Evolutionary conservation across 2,329 filamentous ascomycete species (phyloP).

Genomic region (Beauveria sp.): DNA sequence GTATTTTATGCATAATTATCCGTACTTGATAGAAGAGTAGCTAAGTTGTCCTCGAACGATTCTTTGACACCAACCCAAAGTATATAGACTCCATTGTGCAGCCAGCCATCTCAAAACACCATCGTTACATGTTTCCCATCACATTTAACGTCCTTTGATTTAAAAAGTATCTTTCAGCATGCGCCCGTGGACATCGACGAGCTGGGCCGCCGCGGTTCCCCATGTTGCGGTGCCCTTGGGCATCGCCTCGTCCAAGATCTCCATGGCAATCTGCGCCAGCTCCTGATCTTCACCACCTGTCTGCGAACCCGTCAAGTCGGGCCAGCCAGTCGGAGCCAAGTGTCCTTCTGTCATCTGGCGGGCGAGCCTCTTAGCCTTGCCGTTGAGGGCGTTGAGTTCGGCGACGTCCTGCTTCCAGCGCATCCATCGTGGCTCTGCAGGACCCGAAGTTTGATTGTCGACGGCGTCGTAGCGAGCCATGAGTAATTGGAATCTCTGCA

Average conservation of each 20-base stretch:
- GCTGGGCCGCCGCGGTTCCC: constrained; percentile 23
- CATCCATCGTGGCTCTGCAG: constrained; percentile 21
- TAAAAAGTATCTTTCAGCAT: constrained; percentile 17
- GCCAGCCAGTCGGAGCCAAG: constrained; percentile 19
- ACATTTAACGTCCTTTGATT: background rate
- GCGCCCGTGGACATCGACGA: constrained; percentile 20
- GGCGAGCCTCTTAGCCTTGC: constrained; percentile 18
- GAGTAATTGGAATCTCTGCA: constrained; percentile 14
- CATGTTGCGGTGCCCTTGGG: constrained; percentile 22
- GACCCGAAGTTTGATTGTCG: constrained; percentile 14
- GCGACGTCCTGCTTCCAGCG: constrained; percentile 27
- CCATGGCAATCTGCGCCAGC: constrained; percentile 26
- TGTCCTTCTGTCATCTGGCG: constrained; percentile 19
- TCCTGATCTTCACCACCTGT: constrained; percentile 16
- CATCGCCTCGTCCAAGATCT: constrained; percentile 23
- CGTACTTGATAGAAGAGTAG: background rate
- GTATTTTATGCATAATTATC: constrained; percentile 1
- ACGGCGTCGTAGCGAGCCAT: constrained; percentile 19
- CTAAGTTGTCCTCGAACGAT: too few species aligned
- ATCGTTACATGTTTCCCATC: background rate
- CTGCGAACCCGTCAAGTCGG: background rate
- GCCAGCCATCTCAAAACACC: background rate
- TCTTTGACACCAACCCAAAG: background rate
- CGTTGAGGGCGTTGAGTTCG: constrained; percentile 23
- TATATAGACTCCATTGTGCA: background rate